phyloP scores from a whole-genome alignment of 2,329 filamentous ascomycete genomes.

The Xylariaceae sp. region DNA sequence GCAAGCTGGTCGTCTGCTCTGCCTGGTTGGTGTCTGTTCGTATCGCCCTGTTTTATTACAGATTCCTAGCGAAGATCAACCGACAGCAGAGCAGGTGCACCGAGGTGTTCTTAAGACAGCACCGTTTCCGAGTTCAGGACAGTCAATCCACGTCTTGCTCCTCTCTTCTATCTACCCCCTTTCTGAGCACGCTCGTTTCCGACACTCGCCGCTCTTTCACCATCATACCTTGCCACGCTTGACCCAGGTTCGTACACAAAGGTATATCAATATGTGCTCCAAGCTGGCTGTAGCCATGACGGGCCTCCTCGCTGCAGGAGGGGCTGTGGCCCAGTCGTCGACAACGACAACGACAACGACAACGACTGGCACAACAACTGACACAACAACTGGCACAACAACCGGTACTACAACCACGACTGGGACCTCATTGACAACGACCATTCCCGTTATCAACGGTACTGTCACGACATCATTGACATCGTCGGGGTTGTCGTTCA shows the following conservation, averaged over 20 bases:
- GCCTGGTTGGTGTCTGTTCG: slow-evolving; percentile 21
- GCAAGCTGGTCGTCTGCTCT: slow-evolving; percentile 23
- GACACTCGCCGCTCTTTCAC: neutral
- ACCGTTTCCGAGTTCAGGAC: slow-evolving; percentile 6
- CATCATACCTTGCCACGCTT: no score
- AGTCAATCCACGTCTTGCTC: neutral
- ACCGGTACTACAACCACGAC: neutral
- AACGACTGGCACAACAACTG: neutral
- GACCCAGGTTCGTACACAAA: no score
- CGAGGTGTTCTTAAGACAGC: slow-evolving; percentile 20
- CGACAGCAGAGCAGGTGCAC: slow-evolving; percentile 8
- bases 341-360: neutral
- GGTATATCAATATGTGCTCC: no score
- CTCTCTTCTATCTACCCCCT: slow-evolving; percentile 7
- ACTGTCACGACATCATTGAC: slow-evolving; percentile 15
- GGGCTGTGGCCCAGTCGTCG: slow-evolving; percentile 5
- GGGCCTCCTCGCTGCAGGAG: slow-evolving; percentile 19
- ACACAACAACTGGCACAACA: slow-evolving; percentile 1
- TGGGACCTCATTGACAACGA: neutral
- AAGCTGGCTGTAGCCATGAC: slow-evolving; percentile 20
- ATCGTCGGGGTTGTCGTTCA: no score
- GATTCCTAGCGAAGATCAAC: slow-evolving; percentile 21
- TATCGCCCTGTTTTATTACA: slow-evolving; percentile 30
- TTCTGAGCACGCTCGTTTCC: slow-evolving; percentile 11
- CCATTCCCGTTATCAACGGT: slow-evolving; percentile 1